Base-by-base conservation (phyloP, 345 rosid genomes). In the Camelina hispida region DNA sequence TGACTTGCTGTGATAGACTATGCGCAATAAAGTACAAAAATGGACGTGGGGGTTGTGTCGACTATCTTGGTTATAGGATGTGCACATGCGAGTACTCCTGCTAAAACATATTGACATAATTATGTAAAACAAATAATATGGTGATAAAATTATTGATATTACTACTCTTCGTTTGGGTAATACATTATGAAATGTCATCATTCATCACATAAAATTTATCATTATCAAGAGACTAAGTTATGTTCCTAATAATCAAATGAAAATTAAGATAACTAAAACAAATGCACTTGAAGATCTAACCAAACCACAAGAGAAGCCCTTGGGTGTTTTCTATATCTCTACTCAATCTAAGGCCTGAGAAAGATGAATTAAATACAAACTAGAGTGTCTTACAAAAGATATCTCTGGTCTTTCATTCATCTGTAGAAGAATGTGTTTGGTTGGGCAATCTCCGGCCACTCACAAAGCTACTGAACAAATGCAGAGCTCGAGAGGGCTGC, bases 401-500 rank as follows among this genome's bases (percentile, higher is more conserved):
- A 48, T 48, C 22, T 48, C 22, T 48, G 23, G 5, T 16, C 23
- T 48, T 17, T 51, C 14, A 20, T 20, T 20, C 56, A 51, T 20
- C 28, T 9, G 28, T 51, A 20, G 28, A 55, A 15, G 81, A 50
- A 13, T 28, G 85, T 0, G 89, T 82, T 30, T 73, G 79, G 44
- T 75, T 87, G 1, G 93, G 95, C 79, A 91, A 69, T 73, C 91
- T 85, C 67, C 81, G 81, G 57, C 94, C 93, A 4, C 38, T 77
- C 14, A 88, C 83, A 59, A 92, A 92, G 32, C 85, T 82, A 62
- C 84, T 85, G 80, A 92, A 92, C 54, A 92, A 72, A 80, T 90
- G 97, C 73, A 92, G 67, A 28, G 94, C 87, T 79, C 91, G 85
- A 57, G 94, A 84, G 35, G 96, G 94, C 69, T 92, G 94, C 6